Evolutionary conservation across 2,329 filamentous ascomycete genomes (phyloP).

Genomic region (Talaromyces sp.): DNA sequence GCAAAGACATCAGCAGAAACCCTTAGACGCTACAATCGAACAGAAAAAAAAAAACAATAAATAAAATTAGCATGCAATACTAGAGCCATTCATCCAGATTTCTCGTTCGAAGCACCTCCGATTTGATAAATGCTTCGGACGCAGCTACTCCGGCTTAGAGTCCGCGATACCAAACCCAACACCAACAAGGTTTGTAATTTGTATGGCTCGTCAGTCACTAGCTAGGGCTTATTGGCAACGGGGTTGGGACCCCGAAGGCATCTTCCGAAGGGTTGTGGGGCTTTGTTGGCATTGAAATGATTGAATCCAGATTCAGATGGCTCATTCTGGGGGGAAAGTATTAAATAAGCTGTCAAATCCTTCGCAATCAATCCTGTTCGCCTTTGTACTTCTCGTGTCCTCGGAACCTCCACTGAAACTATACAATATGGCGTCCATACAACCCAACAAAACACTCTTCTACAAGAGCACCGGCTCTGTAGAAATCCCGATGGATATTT

Average conservation of each 20-base stretch:
- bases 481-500: constrained; percentile 3
- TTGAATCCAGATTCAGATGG: background rate
- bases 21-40: background rate
- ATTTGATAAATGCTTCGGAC: background rate
- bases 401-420: background rate
- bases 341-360: background rate
- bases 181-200: background rate
- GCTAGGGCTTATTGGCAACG: background rate
- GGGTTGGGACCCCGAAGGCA: background rate
- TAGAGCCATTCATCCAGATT: background rate
- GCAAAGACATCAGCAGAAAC: background rate
- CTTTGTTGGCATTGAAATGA: background rate
- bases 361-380: background rate
- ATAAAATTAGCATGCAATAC: too few relatives aligned
- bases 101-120: background rate
- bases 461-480: constrained; percentile 2
- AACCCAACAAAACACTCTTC: background rate
- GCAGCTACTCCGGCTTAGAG: background rate
- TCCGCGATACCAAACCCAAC: background rate
- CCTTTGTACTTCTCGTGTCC: background rate
- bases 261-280: background rate
- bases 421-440: constrained; percentile 4
- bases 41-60: too few relatives aligned
- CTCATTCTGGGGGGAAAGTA: background rate
- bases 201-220: background rate